Evolutionary conservation across 768 basidiomycete species (phyloP), one percentile per base, ranked within the genome.

Genomic region (Leccinellum luteum): DNA sequence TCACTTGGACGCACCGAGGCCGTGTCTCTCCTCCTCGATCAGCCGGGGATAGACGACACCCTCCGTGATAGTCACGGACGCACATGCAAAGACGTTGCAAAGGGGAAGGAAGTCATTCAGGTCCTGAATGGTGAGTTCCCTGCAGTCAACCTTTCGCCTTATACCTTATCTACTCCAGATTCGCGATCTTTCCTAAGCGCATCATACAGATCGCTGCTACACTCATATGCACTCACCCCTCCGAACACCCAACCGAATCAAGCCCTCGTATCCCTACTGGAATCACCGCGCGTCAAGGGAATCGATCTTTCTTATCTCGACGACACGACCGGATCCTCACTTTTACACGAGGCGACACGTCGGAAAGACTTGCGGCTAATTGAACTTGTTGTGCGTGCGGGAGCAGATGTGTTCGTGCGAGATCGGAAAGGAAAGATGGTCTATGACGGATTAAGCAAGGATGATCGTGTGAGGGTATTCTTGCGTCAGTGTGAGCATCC

Each of bases 341-440:
- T 97, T 6, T 77, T 98, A 1, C 95, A 98, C 61, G 94, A 95
- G 70, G 92, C 94, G 1, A 90, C 91, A 0, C 77, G 82, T 34
- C 79, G 93, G 15, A 87, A 87, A 58, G 92, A 97, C 66, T 74
- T 96, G 21, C 78, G 85, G 4, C 74, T 96, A 19, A 83, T 96
- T 27, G 91, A 96, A 66, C 79, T 93, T n/a, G 87, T 85, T 0
- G 84, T 94, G 2, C 82, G 88, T 23, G 87, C 89, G 9, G 94
- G 94, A 0, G 93, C 92, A 0, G 93, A 95, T 66, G 89, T 95
- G 4, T 95, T 95, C 66, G 86, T 89, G 2, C 79, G 93, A 4
- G 89, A 96, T 71, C 78, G 85, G 21, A 79, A 74, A 58, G 94
- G 94, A 69, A 87, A 79, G 64, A 81, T 77, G 76, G 87, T 76